Evolutionary conservation across 176 grass and related monocot species (phyloP).

Genomic region (Carex parvula): DNA sequence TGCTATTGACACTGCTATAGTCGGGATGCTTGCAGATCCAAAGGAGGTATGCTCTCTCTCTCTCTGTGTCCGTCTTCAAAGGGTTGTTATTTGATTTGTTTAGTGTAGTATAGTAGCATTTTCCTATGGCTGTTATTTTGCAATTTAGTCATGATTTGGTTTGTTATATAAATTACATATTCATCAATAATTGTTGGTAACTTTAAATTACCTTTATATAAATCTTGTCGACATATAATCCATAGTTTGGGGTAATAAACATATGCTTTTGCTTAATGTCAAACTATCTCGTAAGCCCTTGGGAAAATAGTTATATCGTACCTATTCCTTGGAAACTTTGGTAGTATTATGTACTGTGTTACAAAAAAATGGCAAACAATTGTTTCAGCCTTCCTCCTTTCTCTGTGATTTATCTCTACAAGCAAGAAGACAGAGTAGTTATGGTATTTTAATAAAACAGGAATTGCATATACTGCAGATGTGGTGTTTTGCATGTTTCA

Average conservation of each 20-base stretch:
- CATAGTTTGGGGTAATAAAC: not conserved
- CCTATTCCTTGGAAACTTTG: not conserved
- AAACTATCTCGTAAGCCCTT: not conserved
- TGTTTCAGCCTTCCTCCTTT: not conserved
- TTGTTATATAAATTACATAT: not conserved
- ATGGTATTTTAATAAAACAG: not conserved
- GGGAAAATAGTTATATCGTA: no score
- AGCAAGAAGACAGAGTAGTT: not conserved
- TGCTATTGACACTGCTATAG: conserved; percentile 91
- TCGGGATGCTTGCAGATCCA: conserved; percentile 90
- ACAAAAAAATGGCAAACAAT: not conserved
- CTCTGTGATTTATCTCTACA: not conserved
- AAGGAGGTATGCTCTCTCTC: conserved; percentile 55
- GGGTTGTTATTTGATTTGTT: not conserved
- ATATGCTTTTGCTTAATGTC: not conserved
- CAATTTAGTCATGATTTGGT: not conserved
- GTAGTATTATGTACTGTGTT: not conserved
- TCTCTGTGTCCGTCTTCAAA: not conserved
- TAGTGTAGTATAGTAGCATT: not conserved
- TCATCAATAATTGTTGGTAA: conserved; percentile 5
- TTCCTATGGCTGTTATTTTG: not conserved
- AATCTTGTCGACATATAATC: not conserved
- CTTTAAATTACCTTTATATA: not conserved
- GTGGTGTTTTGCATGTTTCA: not conserved
- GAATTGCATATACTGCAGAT: not conserved